Base-by-base conservation (phyloP, 257 asterid species). In the Nicotiana obtusifolia region DNA sequence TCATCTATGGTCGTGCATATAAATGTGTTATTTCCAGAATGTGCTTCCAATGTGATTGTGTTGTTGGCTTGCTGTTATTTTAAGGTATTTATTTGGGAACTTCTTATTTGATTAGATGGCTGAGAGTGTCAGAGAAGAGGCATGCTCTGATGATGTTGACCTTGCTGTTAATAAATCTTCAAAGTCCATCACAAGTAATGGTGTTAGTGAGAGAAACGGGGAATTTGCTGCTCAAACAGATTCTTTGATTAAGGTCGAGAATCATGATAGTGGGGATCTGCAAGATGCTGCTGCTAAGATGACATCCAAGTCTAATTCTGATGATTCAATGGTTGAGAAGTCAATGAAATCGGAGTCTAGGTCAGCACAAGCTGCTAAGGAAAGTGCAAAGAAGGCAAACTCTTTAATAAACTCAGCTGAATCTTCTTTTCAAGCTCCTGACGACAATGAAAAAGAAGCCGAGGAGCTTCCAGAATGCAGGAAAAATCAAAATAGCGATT, bases 81-180 rank as follows among this genome's bases (percentile, higher is more conserved):
- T 8, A 75, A 75, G 80, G 62, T 49, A 41, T 49, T 49, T 75
- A 49, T 13, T 10, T 26, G 62, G 80, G 16, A 75, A 24, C 62
- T 75, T 73, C 81, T 86, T 86, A 67, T 83, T 78, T 86, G 81
- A 64, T 80, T 90, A 95, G 99, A 93, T 78, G 81, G 88, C 82
- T 76, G 85, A 90, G 85, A 88, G 89, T 69, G 85, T 81, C 78
- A 77, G 57, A 6, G 89, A 84, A 77, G 93, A 86, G 83, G 85
- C 86, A 54, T 86, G 81, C 83, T 81, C 61, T 20, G 86, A 82
- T 78, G 91, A 87, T 69, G 82, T 76, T 73, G 86, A 87, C 66
- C 83, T 82, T 57, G 53, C 85, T 81, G 86, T 69, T 31, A 69
- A 82, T 81, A 81, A 80, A 64, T 88, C 94, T 76, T 88, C 92